These are phyloP conservation scores for Tulasnella sp. DNA, from an alignment of 768 basidiomycete species.

Conservation along the genomic window DNA sequence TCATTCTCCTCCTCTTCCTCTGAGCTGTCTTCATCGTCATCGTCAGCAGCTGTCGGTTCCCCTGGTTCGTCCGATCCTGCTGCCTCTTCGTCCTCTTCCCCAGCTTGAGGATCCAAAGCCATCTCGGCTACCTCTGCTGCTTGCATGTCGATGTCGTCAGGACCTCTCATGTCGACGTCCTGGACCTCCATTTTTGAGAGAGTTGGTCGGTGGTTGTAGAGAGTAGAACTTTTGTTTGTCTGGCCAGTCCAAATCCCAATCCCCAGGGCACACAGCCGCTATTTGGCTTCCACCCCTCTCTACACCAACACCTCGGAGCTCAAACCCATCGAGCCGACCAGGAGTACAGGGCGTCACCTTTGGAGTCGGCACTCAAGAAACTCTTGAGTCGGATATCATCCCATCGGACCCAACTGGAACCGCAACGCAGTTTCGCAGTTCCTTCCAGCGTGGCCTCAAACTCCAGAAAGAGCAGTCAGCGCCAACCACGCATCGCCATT, in stretches of 20 bases:
- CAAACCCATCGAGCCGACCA: neutral
- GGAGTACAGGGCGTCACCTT: neutral
- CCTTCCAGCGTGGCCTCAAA: neutral
- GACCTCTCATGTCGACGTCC: constrained; percentile 1
- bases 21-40: constrained; percentile 53
- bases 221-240: constrained; percentile 12
- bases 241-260: constrained; percentile 1
- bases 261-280: neutral
- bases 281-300: neutral
- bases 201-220: constrained; percentile 6
- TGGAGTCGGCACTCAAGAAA: neutral
- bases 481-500: neutral
- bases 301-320: neutral
- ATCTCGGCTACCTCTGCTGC: neutral
- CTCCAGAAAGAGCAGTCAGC: neutral
- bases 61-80: constrained; percentile 22
- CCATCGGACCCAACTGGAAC: neutral
- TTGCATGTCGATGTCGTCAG: constrained; percentile 5
- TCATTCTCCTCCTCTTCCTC: constrained; percentile 87
- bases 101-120: constrained; percentile 12
- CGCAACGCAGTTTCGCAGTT: neutral
- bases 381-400: neutral
- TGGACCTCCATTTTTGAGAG: constrained; percentile 10
- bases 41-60: constrained; percentile 22
- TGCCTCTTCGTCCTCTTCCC: neutral